Conservation (phyloP, 345 rosid species). For the Zanthoxylum bungeanum region DNA sequence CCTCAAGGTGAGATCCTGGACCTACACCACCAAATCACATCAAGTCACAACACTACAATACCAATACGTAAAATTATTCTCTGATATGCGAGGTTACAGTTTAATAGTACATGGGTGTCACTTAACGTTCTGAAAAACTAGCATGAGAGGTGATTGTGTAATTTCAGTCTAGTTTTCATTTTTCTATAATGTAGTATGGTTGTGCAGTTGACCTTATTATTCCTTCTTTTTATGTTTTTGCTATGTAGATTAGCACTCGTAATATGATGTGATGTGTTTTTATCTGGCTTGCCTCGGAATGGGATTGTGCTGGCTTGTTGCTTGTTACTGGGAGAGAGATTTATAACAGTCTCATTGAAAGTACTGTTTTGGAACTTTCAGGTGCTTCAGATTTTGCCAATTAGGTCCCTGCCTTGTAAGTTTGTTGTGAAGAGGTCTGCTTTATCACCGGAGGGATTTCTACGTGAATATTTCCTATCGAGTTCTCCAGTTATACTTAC, state of each 20-base stretch:
- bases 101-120: background rate
- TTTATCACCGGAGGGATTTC: slow-evolving; percentile 80
- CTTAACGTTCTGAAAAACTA: background rate
- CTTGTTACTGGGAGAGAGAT: background rate
- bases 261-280: background rate
- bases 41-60: too few species aligned
- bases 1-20: too few species aligned
- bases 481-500: slow-evolving; percentile 83
- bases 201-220: background rate
- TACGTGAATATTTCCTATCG: slow-evolving; percentile 56
- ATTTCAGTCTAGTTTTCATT: too few species aligned
- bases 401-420: slow-evolving; percentile 54
- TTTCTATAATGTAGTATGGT: background rate
- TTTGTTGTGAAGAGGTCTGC: slow-evolving; percentile 72
- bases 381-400: slow-evolving; percentile 61
- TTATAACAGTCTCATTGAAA: background rate
- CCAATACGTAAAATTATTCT: too few species aligned
- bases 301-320: background rate
- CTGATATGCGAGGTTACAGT: background rate
- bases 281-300: background rate
- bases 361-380: slow-evolving; percentile 24
- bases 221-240: background rate
- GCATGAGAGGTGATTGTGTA: too few species aligned
- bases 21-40: too few species aligned
- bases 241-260: background rate